Evolutionary conservation across 2,329 filamentous ascomycete species (phyloP).

Genomic region (Fusarium pseudograminearum): DNA sequence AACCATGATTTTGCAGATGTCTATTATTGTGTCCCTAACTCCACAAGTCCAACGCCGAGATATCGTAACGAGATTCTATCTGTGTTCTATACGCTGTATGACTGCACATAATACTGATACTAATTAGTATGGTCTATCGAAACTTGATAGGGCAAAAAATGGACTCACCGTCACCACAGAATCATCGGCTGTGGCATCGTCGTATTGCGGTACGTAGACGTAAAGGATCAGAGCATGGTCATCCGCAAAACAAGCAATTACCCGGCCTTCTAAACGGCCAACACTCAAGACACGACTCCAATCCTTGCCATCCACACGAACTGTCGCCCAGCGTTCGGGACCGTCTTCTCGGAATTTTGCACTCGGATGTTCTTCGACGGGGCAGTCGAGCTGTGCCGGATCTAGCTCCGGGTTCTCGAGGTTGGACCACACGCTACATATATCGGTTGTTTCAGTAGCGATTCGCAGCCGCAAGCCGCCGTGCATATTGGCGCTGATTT

Average conservation of each 20-base stretch:
- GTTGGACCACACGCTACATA: conserved; percentile 86
- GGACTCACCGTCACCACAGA: conserved; percentile 77
- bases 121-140: conserved; percentile 41
- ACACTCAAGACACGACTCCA: conserved; percentile 97
- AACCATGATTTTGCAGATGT: background rate
- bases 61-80: background rate
- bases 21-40: conserved; percentile 19
- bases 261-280: conserved; percentile 86
- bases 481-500: conserved; percentile 94
- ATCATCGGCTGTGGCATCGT: conserved; percentile 73
- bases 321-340: conserved; percentile 87
- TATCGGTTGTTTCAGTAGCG: conserved; percentile 84
- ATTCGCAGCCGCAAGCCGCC: conserved; percentile 85
- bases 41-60: conserved; percentile 28
- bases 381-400: conserved; percentile 76
- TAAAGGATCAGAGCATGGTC: conserved; percentile 86
- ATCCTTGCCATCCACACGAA: conserved; percentile 91
- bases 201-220: conserved; percentile 80
- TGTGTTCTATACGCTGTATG: conserved; percentile 52
- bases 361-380: conserved; percentile 83
- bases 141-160: conserved; percentile 8
- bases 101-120: conserved; percentile 58
- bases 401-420: conserved; percentile 91
- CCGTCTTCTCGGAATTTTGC: conserved; percentile 81
- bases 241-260: conserved; percentile 91